Evolutionary conservation across 305 asterid species (phyloP).

Genomic region (Andrographis paniculata): DNA sequence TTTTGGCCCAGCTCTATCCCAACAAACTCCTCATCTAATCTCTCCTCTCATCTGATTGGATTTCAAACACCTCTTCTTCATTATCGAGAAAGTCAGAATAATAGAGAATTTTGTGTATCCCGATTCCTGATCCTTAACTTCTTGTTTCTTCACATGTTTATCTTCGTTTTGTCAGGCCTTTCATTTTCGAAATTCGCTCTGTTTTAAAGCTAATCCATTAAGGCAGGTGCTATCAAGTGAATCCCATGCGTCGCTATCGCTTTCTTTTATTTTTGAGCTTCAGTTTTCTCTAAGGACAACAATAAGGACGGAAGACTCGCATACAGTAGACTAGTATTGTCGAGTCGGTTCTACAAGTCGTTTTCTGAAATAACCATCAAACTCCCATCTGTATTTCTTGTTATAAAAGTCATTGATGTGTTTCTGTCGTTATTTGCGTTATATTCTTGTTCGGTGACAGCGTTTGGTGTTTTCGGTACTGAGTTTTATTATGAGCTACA

Average conservation of each 20-base stretch:
- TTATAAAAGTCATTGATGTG: constrained; percentile 27
- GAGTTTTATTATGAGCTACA: constrained; percentile 23
- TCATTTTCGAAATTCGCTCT: constrained; percentile 18
- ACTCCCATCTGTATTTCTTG: constrained; percentile 16
- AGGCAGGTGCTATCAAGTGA: constrained; percentile 19
- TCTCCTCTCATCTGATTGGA: no score
- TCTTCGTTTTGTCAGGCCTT: no score
- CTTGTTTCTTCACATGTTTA: no score
- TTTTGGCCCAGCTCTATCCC: neutral
- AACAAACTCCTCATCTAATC: no score
- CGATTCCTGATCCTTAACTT: no score
- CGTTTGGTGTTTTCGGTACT: constrained; percentile 27
- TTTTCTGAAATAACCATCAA: constrained; percentile 23
- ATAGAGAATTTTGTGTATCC: no score
- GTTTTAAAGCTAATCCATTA: constrained; percentile 14
- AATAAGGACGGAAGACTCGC: constrained; percentile 28
- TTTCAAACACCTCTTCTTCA: no score
- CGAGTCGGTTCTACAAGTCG: constrained; percentile 21
- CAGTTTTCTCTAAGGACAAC: constrained; percentile 17
- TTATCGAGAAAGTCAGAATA: no score
- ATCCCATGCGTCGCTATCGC: constrained; percentile 25
- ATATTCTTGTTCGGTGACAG: constrained; percentile 23
- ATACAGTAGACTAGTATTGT: constrained; percentile 13
- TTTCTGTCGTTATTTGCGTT: constrained; percentile 35
- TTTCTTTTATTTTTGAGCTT: constrained; percentile 3